These are phyloP conservation scores for Diplodia scrobiculata DNA, from an alignment of 2,329 filamentous ascomycete genomes.

Conservation along the genomic window DNA sequence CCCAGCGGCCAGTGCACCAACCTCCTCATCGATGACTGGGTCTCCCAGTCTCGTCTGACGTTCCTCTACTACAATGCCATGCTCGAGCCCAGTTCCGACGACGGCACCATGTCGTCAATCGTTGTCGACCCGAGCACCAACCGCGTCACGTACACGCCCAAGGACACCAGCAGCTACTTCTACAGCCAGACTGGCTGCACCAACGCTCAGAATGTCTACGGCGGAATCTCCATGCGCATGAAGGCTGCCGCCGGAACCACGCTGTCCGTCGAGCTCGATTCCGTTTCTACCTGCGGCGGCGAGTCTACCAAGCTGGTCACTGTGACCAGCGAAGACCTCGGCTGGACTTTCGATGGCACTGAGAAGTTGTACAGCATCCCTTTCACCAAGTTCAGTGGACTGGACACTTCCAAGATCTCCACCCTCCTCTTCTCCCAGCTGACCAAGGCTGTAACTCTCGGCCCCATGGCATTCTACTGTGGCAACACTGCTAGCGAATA, in stretches of 20 bases:
- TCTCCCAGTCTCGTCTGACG: slow-evolving; percentile 62
- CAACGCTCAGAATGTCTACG: slow-evolving; percentile 55
- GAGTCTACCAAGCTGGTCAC: slow-evolving; percentile 43
- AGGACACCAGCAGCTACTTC: slow-evolving; percentile 57
- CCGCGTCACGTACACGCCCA: slow-evolving; percentile 57
- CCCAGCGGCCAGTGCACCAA: slow-evolving; percentile 46
- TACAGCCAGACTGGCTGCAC: slow-evolving; percentile 61
- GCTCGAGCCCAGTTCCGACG: slow-evolving; percentile 58
- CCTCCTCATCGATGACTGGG: slow-evolving; percentile 62
- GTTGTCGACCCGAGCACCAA: slow-evolving; percentile 51
- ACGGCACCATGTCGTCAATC: slow-evolving; percentile 60
- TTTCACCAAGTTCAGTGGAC: slow-evolving; percentile 55
- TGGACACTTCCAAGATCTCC: slow-evolving; percentile 57
- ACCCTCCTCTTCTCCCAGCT: slow-evolving; percentile 56
- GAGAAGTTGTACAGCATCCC: slow-evolving; percentile 63
- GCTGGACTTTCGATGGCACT: slow-evolving; percentile 63
- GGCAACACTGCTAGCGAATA: slow-evolving; percentile 56
- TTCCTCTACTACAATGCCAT: slow-evolving; percentile 65
- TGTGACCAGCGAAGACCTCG: slow-evolving; percentile 54
- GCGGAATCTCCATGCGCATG: slow-evolving; percentile 60
- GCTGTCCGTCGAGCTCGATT: slow-evolving; percentile 57
- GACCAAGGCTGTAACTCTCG: slow-evolving; percentile 54
- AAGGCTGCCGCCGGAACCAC: slow-evolving; percentile 56
- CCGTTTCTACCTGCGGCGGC: slow-evolving; percentile 51
- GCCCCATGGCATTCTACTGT: slow-evolving; percentile 63